These are phyloP conservation scores for Posidonia oceanica DNA, from an alignment of 116 monocot species.

Conservation along the genomic window DNA sequence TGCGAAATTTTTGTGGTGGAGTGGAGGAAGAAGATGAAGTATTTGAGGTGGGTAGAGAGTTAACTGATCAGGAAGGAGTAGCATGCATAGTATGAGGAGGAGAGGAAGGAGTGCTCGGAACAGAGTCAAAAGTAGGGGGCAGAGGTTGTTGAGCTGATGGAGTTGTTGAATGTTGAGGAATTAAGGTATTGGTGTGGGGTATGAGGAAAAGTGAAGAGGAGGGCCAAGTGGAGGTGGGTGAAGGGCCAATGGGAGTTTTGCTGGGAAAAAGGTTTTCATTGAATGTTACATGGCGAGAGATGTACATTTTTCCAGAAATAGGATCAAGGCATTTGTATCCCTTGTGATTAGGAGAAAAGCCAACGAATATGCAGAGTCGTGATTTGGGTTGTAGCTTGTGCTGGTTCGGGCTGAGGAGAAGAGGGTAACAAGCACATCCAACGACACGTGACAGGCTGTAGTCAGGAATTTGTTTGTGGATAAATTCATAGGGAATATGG, in stretches of 20 bases:
- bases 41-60: background rate
- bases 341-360: background rate
- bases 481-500: background rate
- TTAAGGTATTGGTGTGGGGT: too few species aligned
- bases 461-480: background rate
- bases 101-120: too few species aligned
- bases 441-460: background rate
- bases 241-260: too few species aligned
- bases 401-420: background rate
- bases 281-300: background rate
- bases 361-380: background rate
- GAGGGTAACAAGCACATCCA: background rate
- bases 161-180: too few species aligned
- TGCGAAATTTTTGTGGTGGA: background rate
- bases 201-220: background rate
- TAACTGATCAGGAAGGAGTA: background rate
- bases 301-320: background rate
- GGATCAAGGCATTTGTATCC: background rate
- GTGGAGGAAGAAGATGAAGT: background rate
- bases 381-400: background rate
- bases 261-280: background rate
- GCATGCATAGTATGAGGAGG: too few species aligned
- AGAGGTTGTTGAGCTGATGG: too few species aligned
- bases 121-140: too few species aligned
- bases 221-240: background rate